phyloP scores from a whole-genome alignment of 2,329 filamentous ascomycete genomes.

The Neophaeococcomyces aloes region DNA sequence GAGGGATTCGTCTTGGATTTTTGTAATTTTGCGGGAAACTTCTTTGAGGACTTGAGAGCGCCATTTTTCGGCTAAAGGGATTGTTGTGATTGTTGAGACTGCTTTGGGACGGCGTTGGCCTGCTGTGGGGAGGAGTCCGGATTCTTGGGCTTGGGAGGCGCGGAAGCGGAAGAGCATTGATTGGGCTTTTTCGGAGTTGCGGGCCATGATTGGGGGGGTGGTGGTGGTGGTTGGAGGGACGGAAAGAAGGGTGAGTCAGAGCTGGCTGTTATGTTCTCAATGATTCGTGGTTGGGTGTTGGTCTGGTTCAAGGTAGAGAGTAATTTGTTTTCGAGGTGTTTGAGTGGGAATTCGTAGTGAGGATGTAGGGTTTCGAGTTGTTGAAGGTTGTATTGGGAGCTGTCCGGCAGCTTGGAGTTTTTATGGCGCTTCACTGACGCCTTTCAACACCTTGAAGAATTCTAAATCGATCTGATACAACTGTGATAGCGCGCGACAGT shows the following conservation, averaged over 20 bases:
- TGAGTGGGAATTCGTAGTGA: too few species aligned
- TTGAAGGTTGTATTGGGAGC: too few species aligned
- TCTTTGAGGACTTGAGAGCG: conserved; percentile 95
- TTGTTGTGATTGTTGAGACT: conserved; percentile 74
- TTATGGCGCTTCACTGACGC: too few species aligned
- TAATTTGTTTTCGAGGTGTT: too few species aligned
- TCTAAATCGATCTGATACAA: too few species aligned
- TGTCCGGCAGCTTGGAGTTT: too few species aligned
- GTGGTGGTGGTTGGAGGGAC: background rate
- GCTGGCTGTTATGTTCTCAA: background rate
- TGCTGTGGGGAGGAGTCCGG: conserved; percentile 89
- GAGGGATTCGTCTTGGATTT: conserved; percentile 84
- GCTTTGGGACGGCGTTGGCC: conserved; percentile 81
- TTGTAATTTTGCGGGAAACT: conserved; percentile 89
- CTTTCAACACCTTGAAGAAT: too few species aligned
- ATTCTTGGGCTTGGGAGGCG: conserved; percentile 88
- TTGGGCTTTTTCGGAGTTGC: conserved; percentile 96
- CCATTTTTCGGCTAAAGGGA: conserved; percentile 92
- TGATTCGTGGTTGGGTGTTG: too few species aligned
- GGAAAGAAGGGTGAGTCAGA: background rate
- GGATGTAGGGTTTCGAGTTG: too few species aligned
- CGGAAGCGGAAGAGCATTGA: conserved; percentile 99
- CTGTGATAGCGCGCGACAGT: too few species aligned
- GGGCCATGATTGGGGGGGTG: conserved; percentile 50
- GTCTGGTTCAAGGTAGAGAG: too few species aligned